Conservation (phyloP, 148 eudicot genomes). For the Nepenthes gracilis region DNA sequence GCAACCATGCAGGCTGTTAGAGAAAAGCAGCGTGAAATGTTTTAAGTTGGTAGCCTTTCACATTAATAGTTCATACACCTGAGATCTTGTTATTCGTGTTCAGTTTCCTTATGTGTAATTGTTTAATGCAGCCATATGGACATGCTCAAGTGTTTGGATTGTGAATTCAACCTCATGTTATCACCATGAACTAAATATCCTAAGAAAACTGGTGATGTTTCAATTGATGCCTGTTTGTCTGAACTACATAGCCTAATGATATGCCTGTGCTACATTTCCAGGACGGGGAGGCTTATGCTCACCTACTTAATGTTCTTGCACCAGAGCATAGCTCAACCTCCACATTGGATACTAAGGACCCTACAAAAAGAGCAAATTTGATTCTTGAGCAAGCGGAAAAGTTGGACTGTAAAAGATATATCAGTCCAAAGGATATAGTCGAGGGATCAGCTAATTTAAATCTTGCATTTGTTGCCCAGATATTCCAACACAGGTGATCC, state of each 20-base stretch:
- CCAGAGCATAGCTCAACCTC: conserved; percentile 50
- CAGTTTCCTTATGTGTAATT: background rate
- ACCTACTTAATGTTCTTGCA: conserved; percentile 72
- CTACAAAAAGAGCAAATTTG: conserved; percentile 63
- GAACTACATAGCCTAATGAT: background rate
- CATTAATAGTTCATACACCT: too few relatives aligned
- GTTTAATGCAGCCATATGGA: too few relatives aligned
- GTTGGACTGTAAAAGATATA: conserved; percentile 57
- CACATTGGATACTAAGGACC: conserved; percentile 53
- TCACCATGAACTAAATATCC: too few relatives aligned
- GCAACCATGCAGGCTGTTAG: too few relatives aligned
- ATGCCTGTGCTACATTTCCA: conserved; percentile 13
- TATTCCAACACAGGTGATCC: conserved; percentile 70
- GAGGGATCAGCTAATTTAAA: conserved; percentile 81
- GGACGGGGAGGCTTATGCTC: conserved; percentile 93
- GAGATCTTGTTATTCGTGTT: too few relatives aligned
- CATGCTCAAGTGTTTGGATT: too few relatives aligned
- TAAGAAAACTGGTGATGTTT: too few relatives aligned
- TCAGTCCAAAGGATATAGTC: conserved; percentile 66
- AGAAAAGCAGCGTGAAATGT: too few relatives aligned
- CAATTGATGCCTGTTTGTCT: background rate
- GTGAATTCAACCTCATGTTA: too few relatives aligned
- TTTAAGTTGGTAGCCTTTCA: too few relatives aligned
- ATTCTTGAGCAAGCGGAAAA: conserved; percentile 73
- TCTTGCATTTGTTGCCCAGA: conserved; percentile 81